These are phyloP conservation scores for Albugo laibachii DNA, from an alignment of 352 stramenopile species.

Conservation along the genomic window DNA sequence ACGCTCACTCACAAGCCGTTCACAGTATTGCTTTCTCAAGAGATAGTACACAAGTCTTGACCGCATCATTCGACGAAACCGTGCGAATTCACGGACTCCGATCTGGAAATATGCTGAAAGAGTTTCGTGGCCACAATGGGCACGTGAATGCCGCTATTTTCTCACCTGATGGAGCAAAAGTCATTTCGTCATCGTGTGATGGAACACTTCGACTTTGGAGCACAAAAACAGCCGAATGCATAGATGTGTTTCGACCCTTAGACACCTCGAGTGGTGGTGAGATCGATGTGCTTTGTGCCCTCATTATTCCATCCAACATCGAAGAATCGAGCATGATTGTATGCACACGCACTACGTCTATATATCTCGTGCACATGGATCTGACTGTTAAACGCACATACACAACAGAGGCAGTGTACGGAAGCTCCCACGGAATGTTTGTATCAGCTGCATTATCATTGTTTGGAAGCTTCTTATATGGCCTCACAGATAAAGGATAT, in stretches of 20 bases:
- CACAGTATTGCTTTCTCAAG: constrained; percentile 80
- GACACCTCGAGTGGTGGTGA: constrained; percentile 27
- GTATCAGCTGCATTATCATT: constrained; percentile 71
- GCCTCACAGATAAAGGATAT: constrained; percentile 70
- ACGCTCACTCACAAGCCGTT: constrained; percentile 58
- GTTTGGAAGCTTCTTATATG: constrained; percentile 71
- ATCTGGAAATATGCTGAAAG: constrained; percentile 82
- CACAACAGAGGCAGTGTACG: constrained; percentile 35
- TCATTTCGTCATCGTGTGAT: constrained; percentile 82
- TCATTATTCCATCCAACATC: constrained; percentile 28
- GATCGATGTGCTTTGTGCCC: constrained; percentile 52
- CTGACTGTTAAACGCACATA: constrained; percentile 39
- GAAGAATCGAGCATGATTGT: constrained; percentile 56
- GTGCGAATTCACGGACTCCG: constrained; percentile 87
- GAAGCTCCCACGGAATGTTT: constrained; percentile 60
- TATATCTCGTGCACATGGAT: constrained; percentile 64
- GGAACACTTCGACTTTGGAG: constrained; percentile 85
- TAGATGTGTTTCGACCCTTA: constrained; percentile 52
- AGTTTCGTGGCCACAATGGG: constrained; percentile 84
- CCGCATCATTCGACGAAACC: constrained; percentile 74
- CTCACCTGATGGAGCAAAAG: constrained; percentile 28
- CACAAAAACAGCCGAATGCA: constrained; percentile 55
- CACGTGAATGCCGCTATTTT: constrained; percentile 85
- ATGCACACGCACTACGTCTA: constrained; percentile 56
- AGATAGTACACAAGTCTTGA: constrained; percentile 81